Base-by-base conservation (phyloP, 805 yeast species). In the Suhomyces sp. region DNA sequence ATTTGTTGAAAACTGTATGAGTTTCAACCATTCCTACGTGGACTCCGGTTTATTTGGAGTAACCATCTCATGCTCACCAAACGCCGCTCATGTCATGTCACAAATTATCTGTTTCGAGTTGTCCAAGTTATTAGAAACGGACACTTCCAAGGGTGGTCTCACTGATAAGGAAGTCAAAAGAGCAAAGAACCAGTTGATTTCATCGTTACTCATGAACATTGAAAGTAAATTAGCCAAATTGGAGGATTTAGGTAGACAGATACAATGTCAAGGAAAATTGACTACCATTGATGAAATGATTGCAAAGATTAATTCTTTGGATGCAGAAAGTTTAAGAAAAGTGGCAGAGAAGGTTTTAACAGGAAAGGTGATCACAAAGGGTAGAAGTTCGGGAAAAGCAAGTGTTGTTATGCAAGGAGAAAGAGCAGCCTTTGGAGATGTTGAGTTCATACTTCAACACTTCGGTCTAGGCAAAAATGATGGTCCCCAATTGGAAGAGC, bases 161-260 rank as follows among this genome's bases (percentile, higher is more conserved):
- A 72, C 79, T 5, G 76, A 76, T 8, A 73, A 65, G 25, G 98
- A 93, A 64, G 90, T 93, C 5, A 60, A 71, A 39, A 74, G 98
- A 46, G 96, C 98, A 14, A 93, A 93, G 60, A 90, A 87, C 59
- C 98, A 91, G 67, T 74, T 93, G 41, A 79, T 86, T 28, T 81
- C 93, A 3, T 83, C 95, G 6, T 67, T 93, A 40, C 70, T 91
- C 57, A 91, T 91, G 96, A 91, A 90, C 52, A 72, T 90, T 30
- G 98, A 93, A 60, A 81, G 93, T 45, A 88, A 85, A 56, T 74
- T 91, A 71, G 95, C 95, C n/a, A 90, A 87, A 53, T 68, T 93
- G 37, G 98, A 93, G 62, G 98, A 93, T 53, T 71, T 90, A 63
- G 98, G 98, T 10, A 79, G 98, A 60, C 98, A 93, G 60, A 79